Evolutionary conservation across 352 stramenopile species (phyloP), one percentile per base, ranked within the genome.

Genomic region (Phytophthora macrochlamydospora): DNA sequence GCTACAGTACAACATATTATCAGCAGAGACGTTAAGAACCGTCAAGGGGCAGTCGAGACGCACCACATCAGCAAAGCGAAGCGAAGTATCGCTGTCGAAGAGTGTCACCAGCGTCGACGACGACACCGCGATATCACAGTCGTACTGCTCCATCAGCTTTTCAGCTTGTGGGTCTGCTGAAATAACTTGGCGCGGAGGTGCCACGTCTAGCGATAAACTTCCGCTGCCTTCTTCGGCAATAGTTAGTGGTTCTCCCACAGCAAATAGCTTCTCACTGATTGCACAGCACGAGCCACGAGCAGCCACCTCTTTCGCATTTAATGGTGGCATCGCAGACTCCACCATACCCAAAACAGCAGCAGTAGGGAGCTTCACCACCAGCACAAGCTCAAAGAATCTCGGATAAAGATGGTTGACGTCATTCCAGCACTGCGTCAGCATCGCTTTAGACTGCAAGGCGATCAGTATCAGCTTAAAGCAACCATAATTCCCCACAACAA

Each of bases 91-190:
- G 43, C 69, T 77, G 42, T 94, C 83, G 69, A 95, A 94, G 6
- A 95, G 72, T n/a, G 73, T 62, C 32, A 85, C 38, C 24, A 95
- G 64, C 4, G 88, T 91, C 1, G 83, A 90, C 2, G 84, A 85
- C 0, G 86, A 84, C 28, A 95, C 76, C 1, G 81, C 83, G 0
- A 93, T 42, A n/a, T 93, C 80, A 33, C 88, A 95, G 13, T 89
- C 66, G 46, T 88, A 78, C 51, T 79, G 57, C 29, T 86, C 69
- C 81, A 94, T 91, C 28, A 95, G 71, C 11, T 75, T 50, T 31
- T 83, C 73, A 0, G 85, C 85, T 2, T 76, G 71, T 2, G 62
- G 14, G 51, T 95, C 88, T 0, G 76, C 68, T 1, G 88, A 95
- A 45, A 93, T 89, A 18, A 71, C 63, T 11, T 73, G 56, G 4